These are phyloP conservation scores for Skeletonema grethae DNA, from an alignment of 108 stramenopile species.

Conservation along the genomic window DNA sequence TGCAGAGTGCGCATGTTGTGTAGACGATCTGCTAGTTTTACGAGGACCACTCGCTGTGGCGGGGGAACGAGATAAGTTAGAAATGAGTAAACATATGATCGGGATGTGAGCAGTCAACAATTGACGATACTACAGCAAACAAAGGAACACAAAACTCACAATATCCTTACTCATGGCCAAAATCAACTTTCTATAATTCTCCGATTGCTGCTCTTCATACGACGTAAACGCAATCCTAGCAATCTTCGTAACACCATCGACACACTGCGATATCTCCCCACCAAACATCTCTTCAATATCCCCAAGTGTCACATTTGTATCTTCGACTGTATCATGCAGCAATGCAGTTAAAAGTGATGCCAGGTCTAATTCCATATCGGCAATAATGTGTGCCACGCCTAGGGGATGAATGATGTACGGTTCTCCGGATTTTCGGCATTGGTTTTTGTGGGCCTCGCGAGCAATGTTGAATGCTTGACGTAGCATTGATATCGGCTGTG, in stretches of 20 bases:
- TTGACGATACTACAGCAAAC: neutral
- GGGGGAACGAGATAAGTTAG: neutral
- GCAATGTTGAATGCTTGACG: conserved; percentile 26
- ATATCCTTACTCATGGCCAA: conserved; percentile 33
- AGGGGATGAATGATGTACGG: conserved; percentile 30
- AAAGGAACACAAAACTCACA: neutral
- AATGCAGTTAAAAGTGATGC: conserved; percentile 27
- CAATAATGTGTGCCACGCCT: conserved; percentile 28
- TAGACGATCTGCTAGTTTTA: conserved; percentile 38
- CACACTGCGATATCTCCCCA: conserved; percentile 17
- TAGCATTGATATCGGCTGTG: conserved; percentile 4
- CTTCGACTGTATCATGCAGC: conserved; percentile 47
- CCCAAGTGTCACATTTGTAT: conserved; percentile 17
- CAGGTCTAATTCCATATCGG: conserved; percentile 27
- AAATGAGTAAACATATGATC: neutral
- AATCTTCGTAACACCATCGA: conserved; percentile 43
- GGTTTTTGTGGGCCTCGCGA: neutral
- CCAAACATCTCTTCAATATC: conserved; percentile 22
- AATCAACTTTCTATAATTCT: conserved; percentile 37
- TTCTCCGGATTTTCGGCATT: neutral
- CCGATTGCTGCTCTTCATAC: conserved; percentile 15
- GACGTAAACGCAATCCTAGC: conserved; percentile 17
- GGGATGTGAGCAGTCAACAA: too few relatives aligned
- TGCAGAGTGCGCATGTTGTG: conserved; percentile 43
- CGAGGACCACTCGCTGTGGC: conserved; percentile 19